Percentiles rank a stretch among this genome's conserved stretches.
Conservation (phyloP, 495 filamentous ascomycete genomes). For the Annulohypoxylon stygium region DNA sequence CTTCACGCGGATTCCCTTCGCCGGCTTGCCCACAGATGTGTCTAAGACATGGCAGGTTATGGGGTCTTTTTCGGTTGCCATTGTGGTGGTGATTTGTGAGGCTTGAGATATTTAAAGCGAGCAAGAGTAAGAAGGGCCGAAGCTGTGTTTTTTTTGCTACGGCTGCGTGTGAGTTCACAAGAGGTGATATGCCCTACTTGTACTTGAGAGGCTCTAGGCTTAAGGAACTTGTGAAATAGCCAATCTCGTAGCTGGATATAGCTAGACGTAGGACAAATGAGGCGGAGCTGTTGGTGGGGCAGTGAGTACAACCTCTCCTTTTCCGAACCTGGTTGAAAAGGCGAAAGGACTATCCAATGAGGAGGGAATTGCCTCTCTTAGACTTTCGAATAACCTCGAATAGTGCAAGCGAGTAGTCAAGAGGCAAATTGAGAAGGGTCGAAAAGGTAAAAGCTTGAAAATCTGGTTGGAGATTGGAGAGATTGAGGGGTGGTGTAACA, state of each 20-base stretch:
- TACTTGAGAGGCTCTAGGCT: constrained; percentile 28
- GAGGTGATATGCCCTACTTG: constrained; percentile 38
- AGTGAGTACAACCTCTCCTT: constrained; percentile 34
- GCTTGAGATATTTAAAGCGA: constrained; percentile 10
- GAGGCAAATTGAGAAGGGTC: constrained; percentile 13
- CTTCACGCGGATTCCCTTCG: constrained; percentile 83
- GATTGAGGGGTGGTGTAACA: constrained; percentile 33
- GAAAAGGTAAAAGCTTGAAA: constrained; percentile 5
- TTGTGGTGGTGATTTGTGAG: constrained; percentile 25
- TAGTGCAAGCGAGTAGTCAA: constrained; percentile 16
- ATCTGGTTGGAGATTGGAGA: constrained; percentile 9
- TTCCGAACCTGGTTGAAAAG: constrained; percentile 23
- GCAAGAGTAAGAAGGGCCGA: neutral
- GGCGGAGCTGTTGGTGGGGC: constrained; percentile 46
- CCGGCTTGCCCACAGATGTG: constrained; percentile 71
- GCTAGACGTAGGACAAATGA: constrained; percentile 42
- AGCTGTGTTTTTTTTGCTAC: constrained; percentile 12
- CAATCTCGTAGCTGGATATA: constrained; percentile 15
- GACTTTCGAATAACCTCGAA: neutral
- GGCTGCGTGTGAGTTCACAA: constrained; percentile 8
- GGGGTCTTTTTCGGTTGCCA: constrained; percentile 60
- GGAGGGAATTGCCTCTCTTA: neutral
- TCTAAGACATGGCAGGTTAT: constrained; percentile 75
- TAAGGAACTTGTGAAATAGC: constrained; percentile 19
- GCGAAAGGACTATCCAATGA: constrained; percentile 20